Evolutionary conservation across 2,329 filamentous ascomycete species (phyloP), one percentile per base, ranked within the genome.

Genomic region (Curvularia sp.): DNA sequence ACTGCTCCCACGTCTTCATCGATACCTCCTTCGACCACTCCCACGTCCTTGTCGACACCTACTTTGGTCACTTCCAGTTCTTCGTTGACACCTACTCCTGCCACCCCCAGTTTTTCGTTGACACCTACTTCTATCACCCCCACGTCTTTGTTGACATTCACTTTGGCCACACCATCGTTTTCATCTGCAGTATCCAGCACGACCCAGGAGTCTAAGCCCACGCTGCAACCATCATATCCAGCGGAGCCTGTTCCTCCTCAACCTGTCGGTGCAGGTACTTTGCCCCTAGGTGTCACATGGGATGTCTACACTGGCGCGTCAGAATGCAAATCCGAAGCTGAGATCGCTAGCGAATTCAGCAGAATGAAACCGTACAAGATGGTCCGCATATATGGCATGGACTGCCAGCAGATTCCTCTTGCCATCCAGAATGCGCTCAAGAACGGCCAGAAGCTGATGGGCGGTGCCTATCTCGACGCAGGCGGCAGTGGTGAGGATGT

Each of bases 331-430:
- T 80, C 83, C 5, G 79, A 83, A 53, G 77, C 80, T 1, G 80
- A 91, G 66, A 83, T 96, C 51, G 80, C 85, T 59, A 72, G 78
- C 20, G 92, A 96, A 69, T 85, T 95, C 66, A 78, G 79, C 15
- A 78, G 77, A 47, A 78, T 88, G 51, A 80, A 86, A 28, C 80
- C 79, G 13, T 93, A 89, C 77, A 81, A 82, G 18, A 76, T 88
- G 35, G 80, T 96, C 54, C 90, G 93, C 50, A 85, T 91, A 71
- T 96, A 96, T 72, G 92, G 92, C 52, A 86, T 87, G 57, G 91
- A 93, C 75, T 96, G 92, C 76, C 80, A 91, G 69, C 89, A 93
- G 74, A 84, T 92, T 39, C 75, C 82, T 2, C 85, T 82, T 13
- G 85, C 90, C 18, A 79, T 89, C 31, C 77, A 82, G 10, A 88